Evolutionary conservation across 257 asterid genomes (phyloP).

Genomic region (Lycium ferocissimum): DNA sequence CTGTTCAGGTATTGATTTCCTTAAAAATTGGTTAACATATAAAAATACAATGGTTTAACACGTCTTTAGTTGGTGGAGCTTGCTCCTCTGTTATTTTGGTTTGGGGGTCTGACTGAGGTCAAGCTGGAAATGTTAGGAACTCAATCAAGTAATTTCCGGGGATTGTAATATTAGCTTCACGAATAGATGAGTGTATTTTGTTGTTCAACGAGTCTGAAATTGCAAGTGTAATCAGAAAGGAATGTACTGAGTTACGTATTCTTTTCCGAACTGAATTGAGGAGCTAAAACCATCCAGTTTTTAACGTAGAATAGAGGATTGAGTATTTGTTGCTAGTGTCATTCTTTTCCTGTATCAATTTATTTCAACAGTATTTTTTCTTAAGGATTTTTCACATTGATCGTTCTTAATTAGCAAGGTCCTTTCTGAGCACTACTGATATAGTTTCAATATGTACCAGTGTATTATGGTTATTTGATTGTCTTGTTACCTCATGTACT

Average conservation of each 20-base stretch:
- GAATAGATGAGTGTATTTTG: conserved; percentile 21
- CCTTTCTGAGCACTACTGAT: neutral
- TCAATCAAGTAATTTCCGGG: neutral
- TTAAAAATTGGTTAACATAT: neutral
- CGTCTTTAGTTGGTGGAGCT: neutral
- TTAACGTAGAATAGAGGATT: neutral
- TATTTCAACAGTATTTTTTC: neutral
- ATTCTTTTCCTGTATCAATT: neutral
- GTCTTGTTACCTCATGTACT: conserved; percentile 20
- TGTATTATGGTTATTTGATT: neutral
- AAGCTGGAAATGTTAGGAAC: neutral
- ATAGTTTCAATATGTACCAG: neutral
- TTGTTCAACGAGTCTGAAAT: neutral
- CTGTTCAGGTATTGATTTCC: neutral
- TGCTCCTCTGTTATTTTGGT: neutral
- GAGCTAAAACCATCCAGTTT: neutral
- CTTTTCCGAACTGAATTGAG: neutral
- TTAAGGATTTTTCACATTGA: neutral
- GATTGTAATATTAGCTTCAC: conserved; percentile 14
- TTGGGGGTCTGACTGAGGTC: neutral
- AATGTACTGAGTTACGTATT: neutral
- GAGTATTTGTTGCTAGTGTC: neutral
- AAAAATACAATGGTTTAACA: neutral
- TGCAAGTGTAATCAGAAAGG: conserved; percentile 17
- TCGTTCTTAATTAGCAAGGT: neutral